Evolutionary conservation across 768 basidiomycete species (phyloP).

Genomic region (Suillus luteus): DNA sequence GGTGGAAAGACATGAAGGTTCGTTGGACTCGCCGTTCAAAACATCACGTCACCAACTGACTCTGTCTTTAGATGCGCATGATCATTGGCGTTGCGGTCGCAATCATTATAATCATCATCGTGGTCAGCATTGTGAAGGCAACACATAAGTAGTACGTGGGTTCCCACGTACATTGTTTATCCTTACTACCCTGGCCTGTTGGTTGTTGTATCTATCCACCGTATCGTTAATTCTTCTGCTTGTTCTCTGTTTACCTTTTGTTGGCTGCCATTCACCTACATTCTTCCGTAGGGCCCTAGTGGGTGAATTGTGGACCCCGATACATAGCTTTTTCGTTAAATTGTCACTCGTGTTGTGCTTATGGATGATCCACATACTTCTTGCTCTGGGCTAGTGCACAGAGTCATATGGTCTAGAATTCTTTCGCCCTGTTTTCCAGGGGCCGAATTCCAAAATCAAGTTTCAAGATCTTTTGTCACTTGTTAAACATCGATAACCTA

Average conservation of each 20-base stretch:
- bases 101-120: conserved; percentile 92
- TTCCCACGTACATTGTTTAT: conserved; percentile 8
- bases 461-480: neutral
- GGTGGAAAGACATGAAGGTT: conserved; percentile 99
- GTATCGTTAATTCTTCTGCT: conserved; percentile 31
- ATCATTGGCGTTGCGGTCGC: conserved; percentile 90
- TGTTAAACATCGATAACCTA: neutral
- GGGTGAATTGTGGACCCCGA: conserved; percentile 25
- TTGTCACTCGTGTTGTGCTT: conserved; percentile 28
- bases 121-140: conserved; percentile 92
- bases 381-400: neutral
- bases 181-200: conserved; percentile 23
- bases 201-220: conserved; percentile 49
- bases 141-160: conserved; percentile 42
- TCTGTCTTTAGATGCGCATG: conserved; percentile 78
- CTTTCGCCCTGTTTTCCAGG: neutral
- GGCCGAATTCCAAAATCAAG: neutral
- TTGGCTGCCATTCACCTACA: conserved; percentile 16
- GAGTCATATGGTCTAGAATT: neutral
- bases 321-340: conserved; percentile 19
- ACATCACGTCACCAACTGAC: conserved; percentile 13
- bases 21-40: conserved; percentile 21
- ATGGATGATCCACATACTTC: conserved; percentile 12
- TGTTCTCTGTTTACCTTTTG: conserved; percentile 22
- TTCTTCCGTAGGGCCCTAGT: conserved; percentile 15